phyloP scores from a whole-genome alignment of 2,329 filamentous ascomycete genomes.

The Pseudogymnoascus sp. region DNA sequence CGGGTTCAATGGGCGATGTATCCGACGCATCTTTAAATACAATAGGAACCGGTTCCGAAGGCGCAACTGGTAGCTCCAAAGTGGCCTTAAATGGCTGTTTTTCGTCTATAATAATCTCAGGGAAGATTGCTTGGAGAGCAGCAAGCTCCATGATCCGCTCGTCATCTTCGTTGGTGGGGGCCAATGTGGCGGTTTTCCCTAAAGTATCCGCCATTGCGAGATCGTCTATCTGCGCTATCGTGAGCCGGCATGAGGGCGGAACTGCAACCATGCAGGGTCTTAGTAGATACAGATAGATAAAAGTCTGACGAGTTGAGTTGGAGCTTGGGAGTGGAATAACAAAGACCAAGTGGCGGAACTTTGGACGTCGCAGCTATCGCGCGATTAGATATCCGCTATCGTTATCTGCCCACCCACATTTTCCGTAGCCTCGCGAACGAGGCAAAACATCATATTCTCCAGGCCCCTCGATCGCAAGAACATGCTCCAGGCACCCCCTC shows the following conservation, averaged over 20 bases:
- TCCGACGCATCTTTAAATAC: background rate
- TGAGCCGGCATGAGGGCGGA: background rate
- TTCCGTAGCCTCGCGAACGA: background rate
- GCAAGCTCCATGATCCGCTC: slow-evolving; percentile 52
- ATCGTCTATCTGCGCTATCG: background rate
- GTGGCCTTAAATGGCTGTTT: slow-evolving; percentile 37
- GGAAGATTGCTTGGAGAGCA: slow-evolving; percentile 57
- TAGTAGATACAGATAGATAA: background rate
- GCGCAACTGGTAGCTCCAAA: slow-evolving; percentile 53
- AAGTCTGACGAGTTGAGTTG: background rate
- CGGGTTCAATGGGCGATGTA: slow-evolving; percentile 18
- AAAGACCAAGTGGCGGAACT: background rate
- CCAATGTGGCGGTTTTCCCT: background rate
- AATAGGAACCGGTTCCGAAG: slow-evolving; percentile 43
- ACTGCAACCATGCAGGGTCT: slow-evolving; percentile 3
- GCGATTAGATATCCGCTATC: slow-evolving; percentile 2
- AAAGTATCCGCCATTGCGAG: background rate
- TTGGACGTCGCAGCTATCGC: background rate
- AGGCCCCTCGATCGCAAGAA: too few species aligned
- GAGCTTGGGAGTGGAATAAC: background rate
- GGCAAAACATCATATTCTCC: background rate
- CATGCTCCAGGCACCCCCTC: too few species aligned
- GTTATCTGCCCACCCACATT: background rate
- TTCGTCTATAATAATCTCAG: slow-evolving; percentile 48
- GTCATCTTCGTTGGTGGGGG: slow-evolving; percentile 53